Percentiles rank a stretch among this genome's conserved stretches.
These are phyloP conservation scores for Hyphopichia fennica DNA, from an alignment of 1,139 yeast species.

Conservation along the genomic window DNA sequence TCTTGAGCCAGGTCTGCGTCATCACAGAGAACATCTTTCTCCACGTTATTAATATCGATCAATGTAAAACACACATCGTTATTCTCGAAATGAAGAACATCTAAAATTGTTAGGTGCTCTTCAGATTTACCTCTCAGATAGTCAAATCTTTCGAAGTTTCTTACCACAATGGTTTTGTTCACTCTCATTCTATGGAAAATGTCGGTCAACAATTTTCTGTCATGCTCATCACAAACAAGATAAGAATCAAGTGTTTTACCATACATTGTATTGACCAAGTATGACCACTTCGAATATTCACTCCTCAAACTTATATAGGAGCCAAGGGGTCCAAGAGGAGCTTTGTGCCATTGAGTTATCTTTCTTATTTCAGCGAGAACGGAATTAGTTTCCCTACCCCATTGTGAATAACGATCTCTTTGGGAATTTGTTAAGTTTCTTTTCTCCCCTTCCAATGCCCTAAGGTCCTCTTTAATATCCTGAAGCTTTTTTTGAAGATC, in stretches of 20 bases:
- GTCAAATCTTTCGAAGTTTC: constrained; percentile 55
- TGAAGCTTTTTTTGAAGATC: constrained; percentile 7
- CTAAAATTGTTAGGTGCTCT: constrained; percentile 51
- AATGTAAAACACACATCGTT: constrained; percentile 58
- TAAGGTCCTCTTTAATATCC: constrained; percentile 8
- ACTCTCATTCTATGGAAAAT: constrained; percentile 36
- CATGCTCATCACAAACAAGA: constrained; percentile 65
- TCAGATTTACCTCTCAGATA: constrained; percentile 34
- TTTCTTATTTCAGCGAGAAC: constrained; percentile 44
- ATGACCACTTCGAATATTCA: constrained; percentile 59
- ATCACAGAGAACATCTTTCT: constrained; percentile 54
- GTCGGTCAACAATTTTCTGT: constrained; percentile 48
- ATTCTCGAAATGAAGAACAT: constrained; percentile 56
- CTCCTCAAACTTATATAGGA: constrained; percentile 54
- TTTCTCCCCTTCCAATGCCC: constrained; percentile 8
- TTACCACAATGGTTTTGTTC: constrained; percentile 45
- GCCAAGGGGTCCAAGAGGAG: constrained; percentile 89
- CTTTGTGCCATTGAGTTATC: constrained; percentile 36
- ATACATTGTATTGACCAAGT: constrained; percentile 54
- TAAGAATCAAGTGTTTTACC: constrained; percentile 58
- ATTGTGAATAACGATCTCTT: constrained; percentile 41
- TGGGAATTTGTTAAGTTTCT: constrained; percentile 18
- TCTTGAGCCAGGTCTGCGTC: constrained; percentile 53
- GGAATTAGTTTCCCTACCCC: constrained; percentile 43
- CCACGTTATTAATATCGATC: constrained; percentile 65